Conservation (phyloP, 495 filamentous ascomycete species). For the Penicillium cataractarum region DNA sequence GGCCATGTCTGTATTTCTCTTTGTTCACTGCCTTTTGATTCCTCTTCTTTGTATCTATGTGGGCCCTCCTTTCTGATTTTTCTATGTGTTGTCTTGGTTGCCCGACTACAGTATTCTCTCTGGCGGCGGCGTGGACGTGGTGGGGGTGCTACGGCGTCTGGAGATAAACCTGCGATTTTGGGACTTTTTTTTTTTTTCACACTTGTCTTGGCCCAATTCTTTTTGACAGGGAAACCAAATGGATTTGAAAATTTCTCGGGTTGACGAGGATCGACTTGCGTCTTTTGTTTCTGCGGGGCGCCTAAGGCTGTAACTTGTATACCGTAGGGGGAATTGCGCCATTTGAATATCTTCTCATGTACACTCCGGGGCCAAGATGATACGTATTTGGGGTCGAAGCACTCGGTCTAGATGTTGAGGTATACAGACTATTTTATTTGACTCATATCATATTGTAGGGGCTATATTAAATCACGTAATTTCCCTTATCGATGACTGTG, state of each 20-base stretch:
- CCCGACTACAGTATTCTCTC: conserved; percentile 11
- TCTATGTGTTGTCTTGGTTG: conserved; percentile 4
- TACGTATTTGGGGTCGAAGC: not conserved
- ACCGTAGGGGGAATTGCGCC: conserved; percentile 1
- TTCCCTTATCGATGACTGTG: too few relatives aligned
- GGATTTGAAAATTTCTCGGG: conserved; percentile 4
- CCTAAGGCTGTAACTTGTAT: not conserved
- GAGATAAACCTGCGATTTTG: conserved; percentile 9
- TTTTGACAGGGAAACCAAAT: conserved; percentile 1
- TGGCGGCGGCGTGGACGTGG: conserved; percentile 14
- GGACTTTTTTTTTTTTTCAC: not conserved
- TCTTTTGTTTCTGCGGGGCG: not conserved
- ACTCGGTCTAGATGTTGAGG: not conserved
- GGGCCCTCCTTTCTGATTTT: not conserved
- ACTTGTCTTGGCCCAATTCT: not conserved
- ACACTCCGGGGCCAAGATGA: too few relatives aligned
- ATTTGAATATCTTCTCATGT: not conserved
- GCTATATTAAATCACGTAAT: too few relatives aligned
- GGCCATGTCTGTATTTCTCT: conserved; percentile 13
- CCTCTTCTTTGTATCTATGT: conserved; percentile 23
- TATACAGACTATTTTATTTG: not conserved
- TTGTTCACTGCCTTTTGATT: conserved; percentile 3
- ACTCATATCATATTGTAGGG: not conserved
- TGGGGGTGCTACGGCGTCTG: conserved; percentile 23
- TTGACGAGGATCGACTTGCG: not conserved